Evolutionary conservation across 768 basidiomycete genomes (phyloP).

Genomic region (Clathrus columnatus): DNA sequence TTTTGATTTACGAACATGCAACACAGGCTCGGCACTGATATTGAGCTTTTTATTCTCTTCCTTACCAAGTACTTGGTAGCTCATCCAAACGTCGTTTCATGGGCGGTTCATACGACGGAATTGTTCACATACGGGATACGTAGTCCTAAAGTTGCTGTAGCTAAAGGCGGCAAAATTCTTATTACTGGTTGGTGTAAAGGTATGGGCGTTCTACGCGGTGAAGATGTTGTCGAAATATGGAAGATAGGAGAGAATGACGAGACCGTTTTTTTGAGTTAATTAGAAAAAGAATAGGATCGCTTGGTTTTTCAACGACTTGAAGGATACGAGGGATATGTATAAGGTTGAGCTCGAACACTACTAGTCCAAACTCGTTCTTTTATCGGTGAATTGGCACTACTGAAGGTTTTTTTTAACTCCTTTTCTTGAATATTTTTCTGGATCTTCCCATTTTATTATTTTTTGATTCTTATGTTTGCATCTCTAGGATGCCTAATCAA

Average conservation of each 20-base stretch:
- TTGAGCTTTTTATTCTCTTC: constrained; percentile 50
- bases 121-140: constrained; percentile 72
- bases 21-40: constrained; percentile 28
- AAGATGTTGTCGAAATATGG: constrained; percentile 61
- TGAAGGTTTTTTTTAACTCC: too few relatives aligned
- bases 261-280: background rate
- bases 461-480: too few relatives aligned
- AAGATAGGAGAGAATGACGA: constrained; percentile 32
- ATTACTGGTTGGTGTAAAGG: constrained; percentile 50
- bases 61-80: constrained; percentile 55
- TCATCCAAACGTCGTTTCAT: constrained; percentile 24
- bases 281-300: background rate
- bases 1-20: constrained; percentile 51
- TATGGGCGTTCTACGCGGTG: constrained; percentile 52
- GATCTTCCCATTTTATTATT: too few relatives aligned
- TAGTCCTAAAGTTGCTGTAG: constrained; percentile 54
- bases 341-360: too few relatives aligned
- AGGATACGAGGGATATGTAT: too few relatives aligned
- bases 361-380: too few relatives aligned
- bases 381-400: too few relatives aligned
- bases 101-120: constrained; percentile 71
- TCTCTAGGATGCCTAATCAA: too few relatives aligned
- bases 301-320: too few relatives aligned
- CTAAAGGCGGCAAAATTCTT: constrained; percentile 49
- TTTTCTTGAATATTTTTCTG: too few relatives aligned